Base-by-base conservation (phyloP, 192 early-diverging fungal species). In the Backusella liffmaniae region DNA sequence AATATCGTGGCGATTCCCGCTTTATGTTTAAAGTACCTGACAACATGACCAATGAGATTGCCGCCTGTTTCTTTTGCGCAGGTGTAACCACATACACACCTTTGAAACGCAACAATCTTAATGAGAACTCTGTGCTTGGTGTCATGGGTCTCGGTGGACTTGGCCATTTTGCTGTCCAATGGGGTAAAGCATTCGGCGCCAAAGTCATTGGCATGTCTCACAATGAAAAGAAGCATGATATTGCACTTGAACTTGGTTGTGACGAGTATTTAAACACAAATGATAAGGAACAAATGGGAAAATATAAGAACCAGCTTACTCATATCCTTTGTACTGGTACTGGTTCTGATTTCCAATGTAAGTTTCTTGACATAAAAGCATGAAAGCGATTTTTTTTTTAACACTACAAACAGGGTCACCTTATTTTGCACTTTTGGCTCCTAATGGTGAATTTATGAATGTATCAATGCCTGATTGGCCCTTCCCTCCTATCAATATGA, bases 61-160 rank as follows among this genome's bases (percentile, higher is more conserved):
- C 91, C 7, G 89, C 91, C 2, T 91, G 92, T 16, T 86, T 96
- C 37, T 78, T 97, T 73, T 97, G 96, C 78, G 94, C 94, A 51
- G 96, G 94, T 21, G 79, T 78, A 0, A 71, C 68, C 29, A 87
- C 91, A 4, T 93, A 81, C 49, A 65, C 80, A 34, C 84, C 91
- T 70, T 77, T 94, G 15, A 77, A 81, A 35, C 80, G 80, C 9
- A 32, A 74, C 74, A 73, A 84, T 41, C 79, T 88, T 29, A 85
- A 81, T 23, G 51, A 82, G 4, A 84, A 86, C 0, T 81, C 71
- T 53, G 69, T 62, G 13, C 89, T 93, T 62, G 92, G 88, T 69
- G 80, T 93, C 23, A 83, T 87, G 34, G 92, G 92, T 46, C 80
- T 93, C 29, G 90, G 91, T 30, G 89, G 89, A 70, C 79, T 93